These are phyloP conservation scores for Chrysoporthe puriensis DNA, from an alignment of 2,329 filamentous ascomycete species.

Conservation along the genomic window DNA sequence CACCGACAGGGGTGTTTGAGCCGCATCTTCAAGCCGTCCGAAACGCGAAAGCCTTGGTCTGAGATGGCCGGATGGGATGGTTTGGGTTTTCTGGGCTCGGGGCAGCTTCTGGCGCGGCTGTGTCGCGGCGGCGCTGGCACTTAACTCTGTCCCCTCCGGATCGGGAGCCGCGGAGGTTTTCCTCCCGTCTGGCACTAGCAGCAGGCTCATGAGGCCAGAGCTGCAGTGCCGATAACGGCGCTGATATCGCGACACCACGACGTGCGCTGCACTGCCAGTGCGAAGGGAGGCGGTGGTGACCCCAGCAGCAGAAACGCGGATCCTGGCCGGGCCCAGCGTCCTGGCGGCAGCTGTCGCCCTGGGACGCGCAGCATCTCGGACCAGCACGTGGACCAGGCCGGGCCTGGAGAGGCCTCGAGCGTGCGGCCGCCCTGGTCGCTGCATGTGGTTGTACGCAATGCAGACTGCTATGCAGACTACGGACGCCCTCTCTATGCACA, in stretches of 20 bases:
- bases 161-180: background rate
- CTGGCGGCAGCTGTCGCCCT: background rate
- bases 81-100: too few species aligned
- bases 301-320: background rate
- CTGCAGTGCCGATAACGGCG: slow-evolving; percentile 6
- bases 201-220: background rate
- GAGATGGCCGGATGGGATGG: background rate
- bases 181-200: slow-evolving; percentile 3
- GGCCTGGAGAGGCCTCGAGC: background rate
- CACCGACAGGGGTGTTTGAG: slow-evolving; percentile 20
- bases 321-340: background rate
- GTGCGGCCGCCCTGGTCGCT: background rate
- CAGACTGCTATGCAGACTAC: background rate
- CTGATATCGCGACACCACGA: background rate
- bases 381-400: background rate
- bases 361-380: background rate
- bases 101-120: background rate
- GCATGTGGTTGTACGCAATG: background rate
- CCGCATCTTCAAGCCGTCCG: slow-evolving; percentile 14
- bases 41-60: background rate
- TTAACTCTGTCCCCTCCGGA: too few species aligned
- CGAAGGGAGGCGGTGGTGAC: background rate
- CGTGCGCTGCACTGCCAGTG: background rate
- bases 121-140: background rate
- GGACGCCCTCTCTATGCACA: too few species aligned